Conservation (phyloP, 768 basidiomycete genomes). For the Trametes punicea region DNA sequence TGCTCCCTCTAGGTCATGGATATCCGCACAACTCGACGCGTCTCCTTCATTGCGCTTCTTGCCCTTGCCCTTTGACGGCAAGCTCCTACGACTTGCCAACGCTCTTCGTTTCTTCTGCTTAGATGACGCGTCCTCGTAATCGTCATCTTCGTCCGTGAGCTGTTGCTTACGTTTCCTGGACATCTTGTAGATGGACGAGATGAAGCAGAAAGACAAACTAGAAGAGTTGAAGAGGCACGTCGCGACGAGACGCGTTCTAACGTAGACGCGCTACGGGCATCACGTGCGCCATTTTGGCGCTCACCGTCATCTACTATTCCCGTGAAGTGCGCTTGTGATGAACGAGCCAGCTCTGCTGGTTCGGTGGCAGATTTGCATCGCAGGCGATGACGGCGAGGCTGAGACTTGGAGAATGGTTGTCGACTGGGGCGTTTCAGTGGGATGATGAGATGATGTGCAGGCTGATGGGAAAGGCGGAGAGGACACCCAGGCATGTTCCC, state of each 20-base stretch:
- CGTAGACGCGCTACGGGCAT: neutral
- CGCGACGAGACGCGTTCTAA: neutral
- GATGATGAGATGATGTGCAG: conserved; percentile 18
- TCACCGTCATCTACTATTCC: neutral
- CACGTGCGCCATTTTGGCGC: conserved; percentile 1
- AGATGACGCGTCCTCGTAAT: conserved; percentile 19
- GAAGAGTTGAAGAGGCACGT: neutral
- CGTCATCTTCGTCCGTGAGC: conserved; percentile 18
- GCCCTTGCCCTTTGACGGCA: conserved; percentile 14
- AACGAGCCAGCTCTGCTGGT: neutral
- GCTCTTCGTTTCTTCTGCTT: conserved; percentile 14
- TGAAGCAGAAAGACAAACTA: neutral
- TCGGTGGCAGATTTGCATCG: neutral
- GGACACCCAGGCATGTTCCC: conserved; percentile 25
- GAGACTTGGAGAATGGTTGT: conserved; percentile 5
- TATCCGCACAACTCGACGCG: neutral
- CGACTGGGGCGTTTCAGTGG: conserved; percentile 1
- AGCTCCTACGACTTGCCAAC: conserved; percentile 1
- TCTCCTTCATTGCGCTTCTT: conserved; percentile 6
- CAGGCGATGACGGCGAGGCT: conserved; percentile 7
- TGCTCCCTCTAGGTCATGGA: neutral
- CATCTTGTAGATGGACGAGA: conserved; percentile 19
- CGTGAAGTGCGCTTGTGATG: neutral
- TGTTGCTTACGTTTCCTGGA: conserved; percentile 26
- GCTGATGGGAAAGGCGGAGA: conserved; percentile 14